phyloP scores from a whole-genome alignment of 768 basidiomycete species.

The Kwoniella dejecticola region DNA sequence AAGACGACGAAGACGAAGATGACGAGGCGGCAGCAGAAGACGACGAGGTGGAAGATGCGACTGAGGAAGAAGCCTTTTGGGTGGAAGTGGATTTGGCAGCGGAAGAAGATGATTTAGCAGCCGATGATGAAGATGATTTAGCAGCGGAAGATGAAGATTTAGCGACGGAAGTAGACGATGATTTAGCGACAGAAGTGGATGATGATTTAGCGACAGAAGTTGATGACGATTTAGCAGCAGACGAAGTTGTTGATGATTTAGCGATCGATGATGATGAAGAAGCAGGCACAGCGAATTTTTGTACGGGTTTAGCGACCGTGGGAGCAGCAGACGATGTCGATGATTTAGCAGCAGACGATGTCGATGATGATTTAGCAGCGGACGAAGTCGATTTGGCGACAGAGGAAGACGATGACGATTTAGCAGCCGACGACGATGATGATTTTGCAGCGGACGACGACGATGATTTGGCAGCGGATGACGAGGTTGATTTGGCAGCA shows the following conservation, averaged over 20 bases:
- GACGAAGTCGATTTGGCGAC: conserved; percentile 4
- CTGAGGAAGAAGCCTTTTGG: neutral
- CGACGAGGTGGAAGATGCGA: neutral
- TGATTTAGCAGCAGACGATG: conserved; percentile 11
- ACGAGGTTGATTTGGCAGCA: neutral
- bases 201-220: conserved; percentile 5
- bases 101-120: conserved; percentile 1
- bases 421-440: neutral
- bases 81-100: neutral
- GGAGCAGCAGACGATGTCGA: conserved; percentile 12
- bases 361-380: conserved; percentile 5
- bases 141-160: neutral
- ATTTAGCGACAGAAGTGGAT: neutral
- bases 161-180: neutral
- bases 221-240: conserved; percentile 8
- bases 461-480: neutral
- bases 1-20: neutral
- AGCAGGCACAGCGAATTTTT: neutral
- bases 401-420: conserved; percentile 7
- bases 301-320: neutral
- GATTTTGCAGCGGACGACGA: neutral
- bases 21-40: conserved; percentile 12
- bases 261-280: conserved; percentile 5
- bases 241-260: neutral
- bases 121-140: neutral